Base-by-base conservation (phyloP, 2,329 filamentous ascomycete species). In the Cladosporium sp. region DNA sequence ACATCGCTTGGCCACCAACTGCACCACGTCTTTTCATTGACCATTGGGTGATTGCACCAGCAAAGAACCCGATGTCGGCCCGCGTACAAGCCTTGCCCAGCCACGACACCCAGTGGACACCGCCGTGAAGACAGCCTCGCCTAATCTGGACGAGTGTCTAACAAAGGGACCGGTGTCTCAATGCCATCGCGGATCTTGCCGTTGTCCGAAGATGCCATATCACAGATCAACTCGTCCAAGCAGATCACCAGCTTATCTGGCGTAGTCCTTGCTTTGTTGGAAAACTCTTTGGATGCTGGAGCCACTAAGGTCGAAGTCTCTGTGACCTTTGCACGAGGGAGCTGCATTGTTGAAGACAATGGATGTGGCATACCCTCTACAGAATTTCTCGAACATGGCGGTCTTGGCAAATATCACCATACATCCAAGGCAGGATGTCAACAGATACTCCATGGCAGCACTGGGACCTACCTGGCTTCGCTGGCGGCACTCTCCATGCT, bases 221-320 rank as follows among this genome's bases (percentile, higher is more conserved):
- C 88, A 50, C 90, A 92, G 71, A 88, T 99, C 75, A 89, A 88
- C 70, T 96, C 93, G 0, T 95, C 93, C 0, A 85, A 85, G n/a
- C 80, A 83, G 58, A 88, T 97, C 65, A 88, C 86, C 1, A 88
- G 86, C 45, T 78, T 97, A 34, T 88, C 87, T 65, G 82, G 77
- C 25, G 91, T 89, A 4, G 77, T 90, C 14, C 78, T 85, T 58
- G 89, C 88, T 47, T 80, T 97, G 9, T 66, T 95, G 25, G 85
- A 88, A 71, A 99, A 99, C 72, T 85, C 91, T 0, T 79, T 99
- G 12, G 94, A 99, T 76, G 90, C 92, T 3, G 76, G 78, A 47
- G 87, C 92, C 15, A 81, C 79, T 36, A 88, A 81, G 58, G 75
- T 97, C 62, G 83, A 83, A 55, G 78, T 96, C 57, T 82, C 80